These are phyloP conservation scores for Myriosclerotinia curreyana DNA, from an alignment of 2,329 filamentous ascomycete genomes.

Conservation along the genomic window DNA sequence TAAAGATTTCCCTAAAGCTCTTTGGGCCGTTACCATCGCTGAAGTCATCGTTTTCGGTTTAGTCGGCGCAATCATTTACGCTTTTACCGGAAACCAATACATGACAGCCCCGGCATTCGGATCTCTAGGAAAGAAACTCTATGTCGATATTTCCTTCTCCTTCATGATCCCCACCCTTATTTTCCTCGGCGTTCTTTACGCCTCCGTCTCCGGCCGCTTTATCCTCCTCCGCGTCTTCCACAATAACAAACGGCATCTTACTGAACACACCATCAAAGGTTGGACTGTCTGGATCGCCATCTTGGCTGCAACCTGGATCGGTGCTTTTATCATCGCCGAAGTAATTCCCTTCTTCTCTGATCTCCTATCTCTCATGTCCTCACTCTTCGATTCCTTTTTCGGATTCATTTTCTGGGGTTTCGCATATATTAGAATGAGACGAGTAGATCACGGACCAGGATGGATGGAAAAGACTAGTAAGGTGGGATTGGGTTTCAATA, in stretches of 20 bases:
- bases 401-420: slow-evolving; percentile 95
- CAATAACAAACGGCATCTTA: slow-evolving; percentile 69
- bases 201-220: slow-evolving; percentile 84
- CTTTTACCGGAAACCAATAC: slow-evolving; percentile 86
- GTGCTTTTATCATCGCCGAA: slow-evolving; percentile 89
- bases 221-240: slow-evolving; percentile 88
- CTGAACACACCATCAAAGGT: slow-evolving; percentile 74
- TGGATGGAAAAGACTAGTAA: slow-evolving; percentile 35
- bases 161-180: slow-evolving; percentile 96
- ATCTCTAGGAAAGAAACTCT: slow-evolving; percentile 68
- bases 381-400: slow-evolving; percentile 88
- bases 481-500: slow-evolving; percentile 60
- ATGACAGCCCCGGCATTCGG: slow-evolving; percentile 86
- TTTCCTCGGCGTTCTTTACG: slow-evolving; percentile 87
- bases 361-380: slow-evolving; percentile 71
- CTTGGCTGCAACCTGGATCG: slow-evolving; percentile 71
- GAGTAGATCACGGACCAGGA: slow-evolving; percentile 56
- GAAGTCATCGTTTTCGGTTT: slow-evolving; percentile 84
- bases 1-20: slow-evolving; percentile 85
- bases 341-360: slow-evolving; percentile 89
- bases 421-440: slow-evolving; percentile 74
- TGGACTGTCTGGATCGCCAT: slow-evolving; percentile 79
- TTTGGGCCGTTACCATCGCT: slow-evolving; percentile 85
- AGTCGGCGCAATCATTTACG: slow-evolving; percentile 78
- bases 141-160: slow-evolving; percentile 85